Percentiles rank a stretch among this genome's conserved stretches.
Conservation (phyloP, 2,329 filamentous ascomycete species). For the Botrytis fabae region DNA sequence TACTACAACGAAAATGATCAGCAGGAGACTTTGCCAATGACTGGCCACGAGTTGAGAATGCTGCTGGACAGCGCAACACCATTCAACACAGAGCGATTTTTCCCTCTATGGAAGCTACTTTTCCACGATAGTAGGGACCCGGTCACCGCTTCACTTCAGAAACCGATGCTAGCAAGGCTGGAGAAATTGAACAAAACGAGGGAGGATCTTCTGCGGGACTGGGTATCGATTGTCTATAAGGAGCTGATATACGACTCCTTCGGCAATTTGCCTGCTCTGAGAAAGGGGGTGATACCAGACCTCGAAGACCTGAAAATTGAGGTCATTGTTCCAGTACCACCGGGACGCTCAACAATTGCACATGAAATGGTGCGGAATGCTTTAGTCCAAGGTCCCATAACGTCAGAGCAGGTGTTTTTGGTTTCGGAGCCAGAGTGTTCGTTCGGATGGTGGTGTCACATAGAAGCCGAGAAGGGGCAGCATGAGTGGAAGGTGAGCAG, state of each 20-base stretch:
- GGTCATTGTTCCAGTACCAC: neutral
- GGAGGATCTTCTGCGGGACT: neutral
- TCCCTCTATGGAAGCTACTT: slow-evolving; percentile 10
- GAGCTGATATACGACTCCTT: neutral
- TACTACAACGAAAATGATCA: neutral
- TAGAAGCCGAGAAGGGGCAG: neutral
- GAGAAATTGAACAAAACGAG: neutral
- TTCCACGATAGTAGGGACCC: slow-evolving; percentile 9
- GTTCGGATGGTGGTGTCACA: neutral
- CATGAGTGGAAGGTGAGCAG: neutral
- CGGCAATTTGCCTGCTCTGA: neutral
- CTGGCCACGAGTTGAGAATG: neutral
- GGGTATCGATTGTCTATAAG: neutral
- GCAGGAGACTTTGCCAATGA: neutral
- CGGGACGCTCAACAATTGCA: neutral
- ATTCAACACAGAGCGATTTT: slow-evolving; percentile 3
- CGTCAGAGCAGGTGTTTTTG: neutral
- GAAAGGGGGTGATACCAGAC: neutral
- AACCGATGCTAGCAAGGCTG: neutral
- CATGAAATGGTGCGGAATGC: neutral
- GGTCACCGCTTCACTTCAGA: neutral
- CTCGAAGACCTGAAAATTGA: neutral
- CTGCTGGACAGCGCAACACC: neutral
- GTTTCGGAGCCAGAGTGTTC: neutral
- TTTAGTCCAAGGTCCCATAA: neutral